Evolutionary conservation across 441 rosid genomes (phyloP).

Genomic region (Populus hybrid): DNA sequence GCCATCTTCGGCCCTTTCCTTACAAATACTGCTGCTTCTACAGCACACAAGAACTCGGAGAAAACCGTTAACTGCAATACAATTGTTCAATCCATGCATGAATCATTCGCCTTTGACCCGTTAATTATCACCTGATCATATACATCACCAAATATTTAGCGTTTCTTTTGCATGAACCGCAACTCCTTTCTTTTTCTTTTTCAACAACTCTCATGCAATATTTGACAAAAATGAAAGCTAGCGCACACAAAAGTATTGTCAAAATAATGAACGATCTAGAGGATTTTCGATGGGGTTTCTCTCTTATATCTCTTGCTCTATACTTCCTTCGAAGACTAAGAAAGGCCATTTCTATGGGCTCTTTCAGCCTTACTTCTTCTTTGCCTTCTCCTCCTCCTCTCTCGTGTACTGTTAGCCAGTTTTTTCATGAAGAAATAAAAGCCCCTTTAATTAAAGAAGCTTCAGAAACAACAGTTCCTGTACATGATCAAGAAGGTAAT

Average conservation of each 20-base stretch:
- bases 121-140: not conserved
- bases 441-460: not conserved
- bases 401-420: constrained; percentile 14
- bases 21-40: not conserved
- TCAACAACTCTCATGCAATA: constrained; percentile 8
- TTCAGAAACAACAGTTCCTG: not conserved
- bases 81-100: not conserved
- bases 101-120: constrained; percentile 17
- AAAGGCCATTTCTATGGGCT: constrained; percentile 19
- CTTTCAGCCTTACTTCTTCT: constrained; percentile 14
- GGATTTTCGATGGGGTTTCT: constrained; percentile 28
- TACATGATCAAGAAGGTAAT: not conserved
- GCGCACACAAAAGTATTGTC: not conserved
- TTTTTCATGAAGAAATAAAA: constrained; percentile 11
- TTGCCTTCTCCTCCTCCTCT: constrained; percentile 6
- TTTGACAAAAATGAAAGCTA: not conserved
- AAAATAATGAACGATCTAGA: constrained; percentile 23
- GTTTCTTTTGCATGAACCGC: constrained; percentile 11
- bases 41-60: not conserved
- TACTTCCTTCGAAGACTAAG: constrained; percentile 6
- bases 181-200: not conserved
- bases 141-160: too few species aligned
- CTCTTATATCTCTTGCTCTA: constrained; percentile 17
- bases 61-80: not conserved
- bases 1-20: not conserved